A percentile compares a stretch with the other conserved stretches of the same genome.
phyloP scores from a whole-genome alignment of 768 basidiomycete genomes.

The Amanita exitialis region DNA sequence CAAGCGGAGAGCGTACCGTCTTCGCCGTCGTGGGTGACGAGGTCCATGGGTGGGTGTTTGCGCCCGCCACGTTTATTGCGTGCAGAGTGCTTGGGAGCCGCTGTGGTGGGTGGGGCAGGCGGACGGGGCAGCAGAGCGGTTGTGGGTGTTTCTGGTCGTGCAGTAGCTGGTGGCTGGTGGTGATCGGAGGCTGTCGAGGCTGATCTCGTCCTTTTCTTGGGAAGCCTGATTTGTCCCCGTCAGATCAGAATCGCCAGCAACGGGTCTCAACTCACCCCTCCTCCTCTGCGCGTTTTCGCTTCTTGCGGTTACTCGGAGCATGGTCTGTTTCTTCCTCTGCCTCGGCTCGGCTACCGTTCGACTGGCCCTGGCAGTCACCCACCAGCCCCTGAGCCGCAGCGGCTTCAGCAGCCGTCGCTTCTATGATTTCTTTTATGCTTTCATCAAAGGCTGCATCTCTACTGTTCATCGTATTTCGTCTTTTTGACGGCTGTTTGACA shows the following conservation, averaged over 20 bases:
- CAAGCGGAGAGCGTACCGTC: constrained; percentile 38
- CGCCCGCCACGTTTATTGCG: constrained; percentile 37
- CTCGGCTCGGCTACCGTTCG: constrained; percentile 15
- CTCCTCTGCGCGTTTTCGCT: constrained; percentile 70
- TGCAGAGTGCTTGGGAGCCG: constrained; percentile 19
- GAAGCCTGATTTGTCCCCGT: constrained; percentile 21
- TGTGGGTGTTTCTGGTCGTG: constrained; percentile 32
- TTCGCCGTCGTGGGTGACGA: constrained; percentile 34
- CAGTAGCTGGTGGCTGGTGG: constrained; percentile 26
- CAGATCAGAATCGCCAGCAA: constrained; percentile 9
- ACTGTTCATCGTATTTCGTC: constrained; percentile 96
- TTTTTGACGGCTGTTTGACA: constrained; percentile 65
- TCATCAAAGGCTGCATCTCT: constrained; percentile 92
- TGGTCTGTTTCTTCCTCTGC: constrained; percentile 40
- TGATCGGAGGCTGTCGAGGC: constrained; percentile 62
- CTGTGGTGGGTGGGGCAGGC: constrained; percentile 15
- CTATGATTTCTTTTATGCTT: constrained; percentile 68
- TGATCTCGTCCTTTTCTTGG: constrained; percentile 71
- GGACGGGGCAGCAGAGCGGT: background rate
- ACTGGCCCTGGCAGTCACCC: constrained; percentile 23
- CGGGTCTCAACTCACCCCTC: constrained; percentile 44
- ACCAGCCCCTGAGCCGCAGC: constrained; percentile 32
- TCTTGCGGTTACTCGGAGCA: constrained; percentile 36
- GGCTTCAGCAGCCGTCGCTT: constrained; percentile 65
- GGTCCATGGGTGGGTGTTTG: constrained; percentile 21